A percentile compares a stretch with the other conserved stretches of the same genome.
Evolutionary conservation across 805 yeast species (phyloP).

Genomic region (Spathaspora passalidarum): DNA sequence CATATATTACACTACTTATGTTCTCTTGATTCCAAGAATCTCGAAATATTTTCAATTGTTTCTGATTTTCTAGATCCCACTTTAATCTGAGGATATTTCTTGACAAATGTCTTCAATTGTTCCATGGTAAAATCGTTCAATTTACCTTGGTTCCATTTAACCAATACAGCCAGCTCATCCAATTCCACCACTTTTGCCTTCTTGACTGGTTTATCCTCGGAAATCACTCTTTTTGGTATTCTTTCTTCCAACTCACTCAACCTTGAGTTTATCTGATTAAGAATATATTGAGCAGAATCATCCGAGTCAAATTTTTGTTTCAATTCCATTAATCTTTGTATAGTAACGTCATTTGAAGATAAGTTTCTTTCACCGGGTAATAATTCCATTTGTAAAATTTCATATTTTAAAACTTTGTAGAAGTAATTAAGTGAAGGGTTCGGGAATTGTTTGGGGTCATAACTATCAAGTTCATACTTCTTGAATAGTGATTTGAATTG

Average conservation of each 20-base stretch:
- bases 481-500: constrained; percentile 25
- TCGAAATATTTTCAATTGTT: constrained; percentile 39
- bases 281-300: constrained; percentile 6
- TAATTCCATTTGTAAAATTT: constrained; percentile 50
- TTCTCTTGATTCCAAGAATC: constrained; percentile 22
- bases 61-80: constrained; percentile 40
- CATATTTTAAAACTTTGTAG: constrained; percentile 60
- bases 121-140: constrained; percentile 37
- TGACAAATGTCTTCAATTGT: constrained; percentile 41
- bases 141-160: constrained; percentile 38
- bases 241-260: constrained; percentile 11
- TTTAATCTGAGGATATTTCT: constrained; percentile 32
- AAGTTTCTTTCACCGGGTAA: constrained; percentile 13
- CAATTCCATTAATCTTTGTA: constrained; percentile 13
- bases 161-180: constrained; percentile 36
- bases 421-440: constrained; percentile 72
- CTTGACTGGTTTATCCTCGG: constrained; percentile 1
- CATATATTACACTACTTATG: background rate
- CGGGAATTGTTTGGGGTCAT: constrained; percentile 53
- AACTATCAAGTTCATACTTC: constrained; percentile 45
- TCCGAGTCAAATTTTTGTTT: constrained; percentile 3
- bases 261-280: constrained; percentile 10
- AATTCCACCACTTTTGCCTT: constrained; percentile 3
- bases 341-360: constrained; percentile 19
- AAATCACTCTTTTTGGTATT: constrained; percentile 6